A percentile compares a stretch with the other conserved stretches of the same genome.
These are phyloP conservation scores for Garcileccinum viscosum DNA, from an alignment of 1,284 basidiomycete genomes.

Conservation along the genomic window DNA sequence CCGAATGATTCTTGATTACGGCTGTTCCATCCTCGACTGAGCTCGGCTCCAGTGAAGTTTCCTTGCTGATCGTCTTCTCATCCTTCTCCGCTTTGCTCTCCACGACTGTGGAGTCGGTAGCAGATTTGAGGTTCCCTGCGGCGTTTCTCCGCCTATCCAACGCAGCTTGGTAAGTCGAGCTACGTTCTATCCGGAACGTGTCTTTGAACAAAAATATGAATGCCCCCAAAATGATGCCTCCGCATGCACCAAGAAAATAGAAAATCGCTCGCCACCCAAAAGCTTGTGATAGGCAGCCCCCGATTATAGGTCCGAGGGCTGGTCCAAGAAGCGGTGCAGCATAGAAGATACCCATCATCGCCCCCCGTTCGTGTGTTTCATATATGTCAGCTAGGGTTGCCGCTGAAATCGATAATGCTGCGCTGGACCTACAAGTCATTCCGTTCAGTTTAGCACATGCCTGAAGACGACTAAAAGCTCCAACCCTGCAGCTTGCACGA, in stretches of 20 bases:
- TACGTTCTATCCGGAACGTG: conserved; percentile 83
- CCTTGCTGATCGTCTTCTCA: conserved; percentile 13
- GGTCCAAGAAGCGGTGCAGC: conserved; percentile 66
- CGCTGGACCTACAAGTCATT: conserved; percentile 61
- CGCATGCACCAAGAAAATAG: conserved; percentile 79
- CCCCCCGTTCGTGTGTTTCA: conserved; percentile 79
- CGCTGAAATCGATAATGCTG: conserved; percentile 80
- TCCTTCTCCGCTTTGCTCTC: conserved; percentile 9
- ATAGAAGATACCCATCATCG: conserved; percentile 82
- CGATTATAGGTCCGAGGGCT: conserved; percentile 73
- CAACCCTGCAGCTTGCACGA: conserved; percentile 70
- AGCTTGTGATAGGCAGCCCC: conserved; percentile 71
- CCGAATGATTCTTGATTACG: conserved; percentile 11
- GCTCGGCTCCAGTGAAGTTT: conserved; percentile 6
- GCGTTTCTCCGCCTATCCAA: conserved; percentile 41
- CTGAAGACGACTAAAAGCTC: conserved; percentile 21
- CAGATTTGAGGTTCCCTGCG: conserved; percentile 17
- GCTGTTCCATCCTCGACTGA: conserved; percentile 24
- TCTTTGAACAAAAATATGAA: conserved; percentile 80
- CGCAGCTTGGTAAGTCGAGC: conserved; percentile 74
- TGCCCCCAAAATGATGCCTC: conserved; percentile 57
- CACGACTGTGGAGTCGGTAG: conserved; percentile 10
- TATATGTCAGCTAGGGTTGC: conserved; percentile 85
- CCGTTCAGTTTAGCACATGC: neutral
- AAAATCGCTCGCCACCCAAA: conserved; percentile 82